These are phyloP conservation scores for Coffea canephora DNA, from an alignment of 257 asterid species.

Conservation along the genomic window DNA sequence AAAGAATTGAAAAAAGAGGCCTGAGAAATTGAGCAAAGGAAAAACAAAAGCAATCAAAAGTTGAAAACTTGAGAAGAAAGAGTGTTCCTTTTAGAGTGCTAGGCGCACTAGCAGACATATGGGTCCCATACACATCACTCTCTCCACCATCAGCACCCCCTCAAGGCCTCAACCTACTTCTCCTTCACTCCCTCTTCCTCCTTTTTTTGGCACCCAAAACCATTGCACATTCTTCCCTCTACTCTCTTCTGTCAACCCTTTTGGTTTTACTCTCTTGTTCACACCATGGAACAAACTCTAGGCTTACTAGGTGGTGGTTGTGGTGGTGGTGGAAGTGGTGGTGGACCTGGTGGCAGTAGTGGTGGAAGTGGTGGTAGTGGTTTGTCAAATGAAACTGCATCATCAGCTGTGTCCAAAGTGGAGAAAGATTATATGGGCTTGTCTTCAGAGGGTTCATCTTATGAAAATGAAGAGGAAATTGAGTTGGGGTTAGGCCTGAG, in stretches of 20 bases:
- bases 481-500: conserved; percentile 76
- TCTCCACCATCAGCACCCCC: conserved; percentile 49
- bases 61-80: conserved; percentile 34
- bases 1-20: neutral
- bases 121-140: conserved; percentile 59
- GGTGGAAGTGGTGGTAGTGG: conserved; percentile 2
- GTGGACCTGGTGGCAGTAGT: neutral
- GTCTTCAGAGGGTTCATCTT: conserved; percentile 29
- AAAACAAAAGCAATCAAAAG: conserved; percentile 6
- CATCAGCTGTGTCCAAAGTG: conserved; percentile 13
- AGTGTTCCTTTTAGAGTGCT: conserved; percentile 30
- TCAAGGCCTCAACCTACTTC: conserved; percentile 15
- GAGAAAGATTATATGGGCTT: conserved; percentile 24
- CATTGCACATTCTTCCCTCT: conserved; percentile 13
- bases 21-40: conserved; percentile 3
- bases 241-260: neutral
- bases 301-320: conserved; percentile 33
- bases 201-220: conserved; percentile 11
- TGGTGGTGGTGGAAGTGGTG: neutral
- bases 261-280: neutral
- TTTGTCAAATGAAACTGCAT: conserved; percentile 13
- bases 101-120: conserved; percentile 64
- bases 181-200: neutral
- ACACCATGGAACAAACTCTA: conserved; percentile 53
- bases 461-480: conserved; percentile 40